These are phyloP conservation scores for Moesziomyces antarcticus DNA, from an alignment of 1,284 basidiomycete genomes.

Conservation along the genomic window DNA sequence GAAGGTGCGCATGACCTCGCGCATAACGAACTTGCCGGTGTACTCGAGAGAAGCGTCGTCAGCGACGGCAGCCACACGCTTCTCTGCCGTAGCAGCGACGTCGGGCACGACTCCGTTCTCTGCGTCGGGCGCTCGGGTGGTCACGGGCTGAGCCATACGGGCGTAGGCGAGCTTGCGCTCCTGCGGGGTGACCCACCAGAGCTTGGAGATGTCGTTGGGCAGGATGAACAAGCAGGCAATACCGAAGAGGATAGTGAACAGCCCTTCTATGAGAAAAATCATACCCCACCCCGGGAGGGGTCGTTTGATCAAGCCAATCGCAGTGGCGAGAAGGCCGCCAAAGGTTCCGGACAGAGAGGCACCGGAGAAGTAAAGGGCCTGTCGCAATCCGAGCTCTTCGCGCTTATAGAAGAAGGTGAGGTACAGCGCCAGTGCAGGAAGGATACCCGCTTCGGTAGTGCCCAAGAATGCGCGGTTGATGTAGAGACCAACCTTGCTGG, in stretches of 20 bases:
- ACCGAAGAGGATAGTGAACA: slow-evolving; percentile 57
- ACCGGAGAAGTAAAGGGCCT: slow-evolving; percentile 63
- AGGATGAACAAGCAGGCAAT: slow-evolving; percentile 47
- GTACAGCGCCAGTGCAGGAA: slow-evolving; percentile 58
- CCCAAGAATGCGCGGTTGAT: slow-evolving; percentile 62
- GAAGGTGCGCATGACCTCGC: slow-evolving; percentile 50
- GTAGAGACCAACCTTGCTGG: slow-evolving; percentile 52
- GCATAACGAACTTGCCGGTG: slow-evolving; percentile 38
- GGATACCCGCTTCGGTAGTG: slow-evolving; percentile 51
- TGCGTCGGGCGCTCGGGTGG: not conserved
- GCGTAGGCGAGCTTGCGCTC: slow-evolving; percentile 52
- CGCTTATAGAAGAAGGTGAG: slow-evolving; percentile 63
- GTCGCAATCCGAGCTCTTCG: slow-evolving; percentile 57
- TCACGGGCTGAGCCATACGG: slow-evolving; percentile 36
- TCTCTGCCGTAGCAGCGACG: slow-evolving; percentile 12
- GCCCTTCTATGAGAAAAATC: slow-evolving; percentile 63
- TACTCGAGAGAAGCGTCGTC: slow-evolving; percentile 22
- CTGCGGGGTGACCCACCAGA: slow-evolving; percentile 49
- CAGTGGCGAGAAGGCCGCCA: slow-evolving; percentile 59
- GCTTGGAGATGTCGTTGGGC: slow-evolving; percentile 51
- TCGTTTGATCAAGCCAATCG: slow-evolving; percentile 54
- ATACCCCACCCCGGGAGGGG: slow-evolving; percentile 50
- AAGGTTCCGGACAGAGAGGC: slow-evolving; percentile 59
- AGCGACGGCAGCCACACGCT: slow-evolving; percentile 22
- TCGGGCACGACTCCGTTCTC: slow-evolving; percentile 14